These are phyloP conservation scores for Podospora tetraspora DNA, from an alignment of 495 filamentous ascomycete species.

Conservation along the genomic window DNA sequence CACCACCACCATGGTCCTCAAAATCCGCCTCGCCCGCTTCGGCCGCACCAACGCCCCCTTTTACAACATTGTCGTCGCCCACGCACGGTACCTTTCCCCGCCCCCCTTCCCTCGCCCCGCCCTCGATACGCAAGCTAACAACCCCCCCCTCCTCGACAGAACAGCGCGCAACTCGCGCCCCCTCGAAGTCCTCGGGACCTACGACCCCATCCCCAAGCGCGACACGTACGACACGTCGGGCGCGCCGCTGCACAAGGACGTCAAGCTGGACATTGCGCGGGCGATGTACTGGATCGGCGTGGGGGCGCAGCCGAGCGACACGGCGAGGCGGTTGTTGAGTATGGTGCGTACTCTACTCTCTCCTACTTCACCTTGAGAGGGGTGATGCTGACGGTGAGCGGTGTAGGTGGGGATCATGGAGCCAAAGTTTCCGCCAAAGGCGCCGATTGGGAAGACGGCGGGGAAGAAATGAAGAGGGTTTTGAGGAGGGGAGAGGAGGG, in stretches of 20 bases:
- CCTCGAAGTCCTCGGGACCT: conserved; percentile 90
- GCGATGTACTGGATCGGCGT: conserved; percentile 96
- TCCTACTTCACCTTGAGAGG: too few species aligned
- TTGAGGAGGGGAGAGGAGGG: background rate
- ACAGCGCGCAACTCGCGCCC: conserved; percentile 80
- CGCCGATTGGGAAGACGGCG: background rate
- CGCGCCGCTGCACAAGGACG: conserved; percentile 74
- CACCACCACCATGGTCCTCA: conserved; percentile 70
- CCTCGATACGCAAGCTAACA: conserved; percentile 3
- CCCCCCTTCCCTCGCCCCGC: conserved; percentile 3
- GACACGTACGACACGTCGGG: conserved; percentile 61
- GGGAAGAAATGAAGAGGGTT: background rate
- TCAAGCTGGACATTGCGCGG: conserved; percentile 73
- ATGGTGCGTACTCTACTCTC: conserved; percentile 59
- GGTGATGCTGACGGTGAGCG: too few species aligned
- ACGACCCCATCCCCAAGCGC: conserved; percentile 80
- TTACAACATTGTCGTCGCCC: conserved; percentile 95
- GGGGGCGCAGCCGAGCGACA: conserved; percentile 87
- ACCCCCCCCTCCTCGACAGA: conserved; percentile 28
- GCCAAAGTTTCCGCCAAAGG: conserved; percentile 1
- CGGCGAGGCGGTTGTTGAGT: conserved; percentile 76
- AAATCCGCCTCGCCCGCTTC: conserved; percentile 89
- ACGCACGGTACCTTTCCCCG: conserved; percentile 69
- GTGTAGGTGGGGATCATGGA: background rate
- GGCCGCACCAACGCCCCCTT: conserved; percentile 79